phyloP scores from a whole-genome alignment of 2,329 filamentous ascomycete species.

The Zalaria sp. region DNA sequence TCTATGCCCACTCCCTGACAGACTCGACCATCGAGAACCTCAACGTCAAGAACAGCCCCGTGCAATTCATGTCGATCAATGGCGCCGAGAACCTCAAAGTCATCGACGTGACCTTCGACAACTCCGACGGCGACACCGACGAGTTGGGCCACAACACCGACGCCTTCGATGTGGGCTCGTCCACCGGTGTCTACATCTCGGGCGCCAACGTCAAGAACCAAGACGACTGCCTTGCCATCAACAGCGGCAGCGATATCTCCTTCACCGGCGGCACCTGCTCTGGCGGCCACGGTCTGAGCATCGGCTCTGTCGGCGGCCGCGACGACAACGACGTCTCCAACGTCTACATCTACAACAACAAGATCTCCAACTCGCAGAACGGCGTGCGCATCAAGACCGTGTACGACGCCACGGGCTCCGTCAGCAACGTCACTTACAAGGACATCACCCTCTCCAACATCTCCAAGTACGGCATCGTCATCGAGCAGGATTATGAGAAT shows the following conservation, averaged over 20 bases:
- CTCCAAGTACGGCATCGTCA: conserved; percentile 40
- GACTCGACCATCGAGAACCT: conserved; percentile 35
- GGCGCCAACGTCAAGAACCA: conserved; percentile 14
- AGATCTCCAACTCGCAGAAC: conserved; percentile 33
- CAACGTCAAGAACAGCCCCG: conserved; percentile 40
- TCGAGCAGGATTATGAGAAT: conserved; percentile 45
- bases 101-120: conserved; percentile 40
- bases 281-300: conserved; percentile 39
- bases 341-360: conserved; percentile 33
- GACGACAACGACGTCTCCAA: conserved; percentile 34
- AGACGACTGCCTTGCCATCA: conserved; percentile 17
- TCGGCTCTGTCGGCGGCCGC: conserved; percentile 40
- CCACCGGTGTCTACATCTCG: conserved; percentile 10
- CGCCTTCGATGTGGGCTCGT: conserved; percentile 14
- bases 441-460: conserved; percentile 38
- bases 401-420: conserved; percentile 33
- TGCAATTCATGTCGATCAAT: conserved; percentile 38
- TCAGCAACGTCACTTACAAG: conserved; percentile 38
- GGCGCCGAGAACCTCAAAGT: conserved; percentile 29
- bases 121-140: conserved; percentile 35
- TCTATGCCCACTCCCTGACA: conserved; percentile 39
- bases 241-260: conserved; percentile 24
- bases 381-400: conserved; percentile 41
- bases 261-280: conserved; percentile 30
- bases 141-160: conserved; percentile 15